These are phyloP conservation scores for Hericium erinaceus DNA, from an alignment of 768 basidiomycete genomes.

Conservation along the genomic window DNA sequence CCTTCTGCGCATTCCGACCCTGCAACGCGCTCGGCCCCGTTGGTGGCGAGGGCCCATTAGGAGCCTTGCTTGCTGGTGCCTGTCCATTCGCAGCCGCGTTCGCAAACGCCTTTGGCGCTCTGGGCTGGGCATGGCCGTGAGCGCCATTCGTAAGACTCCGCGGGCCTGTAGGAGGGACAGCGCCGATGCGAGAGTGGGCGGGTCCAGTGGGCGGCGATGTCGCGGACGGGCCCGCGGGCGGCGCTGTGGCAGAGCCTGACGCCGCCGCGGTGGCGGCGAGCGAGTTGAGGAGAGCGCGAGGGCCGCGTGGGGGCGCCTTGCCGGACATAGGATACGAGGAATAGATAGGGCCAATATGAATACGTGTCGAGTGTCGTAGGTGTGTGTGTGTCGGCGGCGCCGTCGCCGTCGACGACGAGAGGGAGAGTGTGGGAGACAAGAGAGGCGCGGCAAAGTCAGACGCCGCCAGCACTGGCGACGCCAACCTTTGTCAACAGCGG, in stretches of 20 bases:
- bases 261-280: conserved; percentile 19
- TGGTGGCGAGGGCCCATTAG: conserved; percentile 19
- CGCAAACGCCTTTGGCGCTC: conserved; percentile 29
- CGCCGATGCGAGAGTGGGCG: conserved; percentile 34
- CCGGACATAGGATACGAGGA: conserved; percentile 48
- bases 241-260: conserved; percentile 7
- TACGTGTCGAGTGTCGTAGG: not conserved
- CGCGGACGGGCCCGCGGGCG: conserved; percentile 13
- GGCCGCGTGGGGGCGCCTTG: conserved; percentile 68
- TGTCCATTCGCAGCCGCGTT: conserved; percentile 32
- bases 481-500: not conserved
- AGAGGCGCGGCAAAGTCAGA: not conserved
- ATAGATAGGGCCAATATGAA: not conserved
- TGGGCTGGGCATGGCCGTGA: conserved; percentile 8
- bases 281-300: conserved; percentile 53
- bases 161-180: conserved; percentile 56
- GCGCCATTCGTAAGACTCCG: conserved; percentile 42
- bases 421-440: conserved; percentile 1
- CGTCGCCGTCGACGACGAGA: not conserved
- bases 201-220: conserved; percentile 25
- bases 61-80: conserved; percentile 18
- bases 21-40: conserved; percentile 22
- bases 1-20: conserved; percentile 27
- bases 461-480: not conserved
- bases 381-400: not conserved